These are phyloP conservation scores for Endothia cerciana DNA, from an alignment of 2,329 filamentous ascomycete genomes.

Conservation along the genomic window DNA sequence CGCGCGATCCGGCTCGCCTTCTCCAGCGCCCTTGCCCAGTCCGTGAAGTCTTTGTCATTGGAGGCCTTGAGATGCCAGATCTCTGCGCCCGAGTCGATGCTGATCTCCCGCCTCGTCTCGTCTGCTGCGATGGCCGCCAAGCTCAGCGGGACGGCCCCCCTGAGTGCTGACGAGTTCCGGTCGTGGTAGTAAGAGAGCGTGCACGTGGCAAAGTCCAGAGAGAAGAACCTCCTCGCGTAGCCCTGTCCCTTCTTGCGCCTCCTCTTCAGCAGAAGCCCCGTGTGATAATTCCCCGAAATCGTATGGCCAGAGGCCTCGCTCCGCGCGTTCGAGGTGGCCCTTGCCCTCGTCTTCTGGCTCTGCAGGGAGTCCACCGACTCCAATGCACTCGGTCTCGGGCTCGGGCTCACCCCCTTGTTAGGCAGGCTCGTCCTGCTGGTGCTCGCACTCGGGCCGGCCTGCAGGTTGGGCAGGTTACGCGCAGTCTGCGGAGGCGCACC, in stretches of 20 bases:
- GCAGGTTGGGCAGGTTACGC: constrained; percentile 67
- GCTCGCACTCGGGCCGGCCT: constrained; percentile 43
- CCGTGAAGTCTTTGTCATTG: constrained; percentile 81
- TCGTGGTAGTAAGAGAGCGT: constrained; percentile 97
- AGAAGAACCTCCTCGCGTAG: constrained; percentile 92
- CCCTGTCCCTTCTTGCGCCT: constrained; percentile 92
- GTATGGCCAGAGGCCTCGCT: constrained; percentile 50
- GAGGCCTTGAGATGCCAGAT: constrained; percentile 91
- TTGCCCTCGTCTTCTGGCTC: constrained; percentile 49
- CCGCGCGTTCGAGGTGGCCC: constrained; percentile 55
- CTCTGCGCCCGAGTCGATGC: constrained; percentile 94
- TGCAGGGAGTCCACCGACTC: constrained; percentile 66
- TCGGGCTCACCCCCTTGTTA: constrained; percentile 46
- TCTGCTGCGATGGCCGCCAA: constrained; percentile 90
- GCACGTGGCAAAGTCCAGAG: constrained; percentile 89
- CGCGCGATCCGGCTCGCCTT: constrained; percentile 72
- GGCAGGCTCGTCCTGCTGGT: constrained; percentile 58
- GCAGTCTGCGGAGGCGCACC: constrained; percentile 76
- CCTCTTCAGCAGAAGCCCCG: constrained; percentile 85
- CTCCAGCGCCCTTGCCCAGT: constrained; percentile 86
- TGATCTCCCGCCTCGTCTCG: constrained; percentile 86
- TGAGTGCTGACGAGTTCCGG: constrained; percentile 86
- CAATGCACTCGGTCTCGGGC: constrained; percentile 49
- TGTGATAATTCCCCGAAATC: constrained; percentile 67
- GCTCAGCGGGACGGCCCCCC: constrained; percentile 89